A percentile compares a stretch with the other conserved stretches of the same genome.
phyloP scores from a whole-genome alignment of 257 asterid genomes.

The Nicotiana obtusifolia region DNA sequence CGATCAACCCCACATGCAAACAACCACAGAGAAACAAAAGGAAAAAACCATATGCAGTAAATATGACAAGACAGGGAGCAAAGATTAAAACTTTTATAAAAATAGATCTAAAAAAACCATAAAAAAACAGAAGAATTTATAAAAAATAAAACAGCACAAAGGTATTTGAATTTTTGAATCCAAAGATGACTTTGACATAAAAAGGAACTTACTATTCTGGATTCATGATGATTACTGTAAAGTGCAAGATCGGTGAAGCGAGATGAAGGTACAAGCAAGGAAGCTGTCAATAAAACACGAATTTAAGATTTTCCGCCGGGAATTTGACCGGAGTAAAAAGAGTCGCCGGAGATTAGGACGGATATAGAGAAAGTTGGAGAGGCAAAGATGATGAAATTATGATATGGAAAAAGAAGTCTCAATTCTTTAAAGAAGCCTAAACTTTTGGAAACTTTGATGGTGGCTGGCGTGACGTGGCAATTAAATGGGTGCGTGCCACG shows the following conservation, averaged over 20 bases:
- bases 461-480: constrained; percentile 5
- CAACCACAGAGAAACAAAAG: background rate
- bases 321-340: background rate
- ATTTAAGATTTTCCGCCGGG: constrained; percentile 1
- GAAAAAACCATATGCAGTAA: background rate
- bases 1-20: background rate
- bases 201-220: constrained; percentile 56
- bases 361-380: background rate
- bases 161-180: background rate
- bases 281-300: background rate
- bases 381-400: background rate
- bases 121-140: background rate
- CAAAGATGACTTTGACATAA: background rate
- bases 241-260: background rate
- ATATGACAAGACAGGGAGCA: background rate
- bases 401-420: background rate
- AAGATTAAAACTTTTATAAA: background rate
- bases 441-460: background rate
- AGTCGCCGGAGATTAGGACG: background rate
- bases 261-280: background rate
- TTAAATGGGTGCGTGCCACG: background rate
- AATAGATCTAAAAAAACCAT: background rate
- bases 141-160: background rate
- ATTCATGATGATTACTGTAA: constrained; percentile 47
- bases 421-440: background rate